A percentile compares a stretch with the other conserved stretches of the same genome.
Conservation (phyloP, 1,284 basidiomycete genomes). For the Hemileia vastatrix region DNA sequence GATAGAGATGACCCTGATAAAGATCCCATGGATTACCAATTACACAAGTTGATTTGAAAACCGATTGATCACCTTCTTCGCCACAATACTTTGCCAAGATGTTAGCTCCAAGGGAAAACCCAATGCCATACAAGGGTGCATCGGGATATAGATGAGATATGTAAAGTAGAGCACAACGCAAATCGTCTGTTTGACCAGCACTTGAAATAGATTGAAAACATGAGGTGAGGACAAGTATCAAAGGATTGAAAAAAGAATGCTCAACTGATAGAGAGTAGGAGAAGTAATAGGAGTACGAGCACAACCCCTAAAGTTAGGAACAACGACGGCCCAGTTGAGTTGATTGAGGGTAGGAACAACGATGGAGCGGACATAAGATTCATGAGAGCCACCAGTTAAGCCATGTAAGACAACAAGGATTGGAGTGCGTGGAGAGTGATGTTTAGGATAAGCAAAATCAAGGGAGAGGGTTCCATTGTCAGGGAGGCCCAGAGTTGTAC, state of each 20-base stretch:
- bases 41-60: constrained; percentile 65
- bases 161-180: constrained; percentile 69
- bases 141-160: constrained; percentile 64
- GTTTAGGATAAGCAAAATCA: too few relatives aligned
- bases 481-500: too few relatives aligned
- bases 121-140: constrained; percentile 73
- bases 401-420: constrained; percentile 77
- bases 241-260: constrained; percentile 56
- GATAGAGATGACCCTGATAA: constrained; percentile 33
- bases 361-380: constrained; percentile 74
- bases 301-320: constrained; percentile 89
- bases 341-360: constrained; percentile 59
- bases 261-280: constrained; percentile 16
- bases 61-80: constrained; percentile 66
- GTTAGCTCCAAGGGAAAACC: constrained; percentile 89
- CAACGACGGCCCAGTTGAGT: constrained; percentile 73
- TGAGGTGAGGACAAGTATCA: constrained; percentile 36
- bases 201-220: neutral
- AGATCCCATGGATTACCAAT: constrained; percentile 71
- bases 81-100: constrained; percentile 85
- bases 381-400: constrained; percentile 77
- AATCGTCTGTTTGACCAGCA: constrained; percentile 63
- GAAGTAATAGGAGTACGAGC: constrained; percentile 39
- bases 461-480: too few relatives aligned
- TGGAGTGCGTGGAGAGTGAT: too few relatives aligned